phyloP scores from a whole-genome alignment of 768 basidiomycete genomes.

The Suillus fuscotomentosus region DNA sequence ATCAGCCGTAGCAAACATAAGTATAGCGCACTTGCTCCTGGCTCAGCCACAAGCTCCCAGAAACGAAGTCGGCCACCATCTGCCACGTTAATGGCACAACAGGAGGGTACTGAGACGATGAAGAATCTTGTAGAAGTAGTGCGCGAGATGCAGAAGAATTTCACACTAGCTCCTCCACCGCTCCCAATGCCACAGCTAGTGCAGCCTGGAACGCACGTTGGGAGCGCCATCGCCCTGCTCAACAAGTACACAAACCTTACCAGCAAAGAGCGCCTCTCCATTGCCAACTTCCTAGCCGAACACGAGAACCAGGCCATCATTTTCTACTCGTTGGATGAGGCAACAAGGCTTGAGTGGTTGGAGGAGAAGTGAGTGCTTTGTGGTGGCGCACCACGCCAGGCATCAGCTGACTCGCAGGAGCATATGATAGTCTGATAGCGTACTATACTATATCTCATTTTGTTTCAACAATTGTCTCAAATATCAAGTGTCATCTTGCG shows the following conservation, averaged over 20 bases:
- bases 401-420: no score
- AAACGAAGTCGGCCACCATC: not conserved
- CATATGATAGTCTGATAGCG: no score
- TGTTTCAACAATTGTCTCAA: no score
- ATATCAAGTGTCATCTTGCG: no score
- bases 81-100: not conserved
- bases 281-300: not conserved
- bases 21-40: not conserved
- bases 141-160: not conserved
- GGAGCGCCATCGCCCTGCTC: no score
- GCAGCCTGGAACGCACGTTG: not conserved
- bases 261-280: no score
- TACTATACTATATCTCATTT: no score
- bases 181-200: not conserved
- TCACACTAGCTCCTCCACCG: not conserved
- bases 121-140: not conserved
- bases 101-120: not conserved
- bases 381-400: not conserved
- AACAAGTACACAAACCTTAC: no score
- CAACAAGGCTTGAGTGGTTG: not conserved
- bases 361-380: not conserved
- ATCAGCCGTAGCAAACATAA: no score
- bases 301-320: not conserved
- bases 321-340: not conserved
- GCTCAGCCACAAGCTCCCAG: not conserved